Evolutionary conservation across 148 eudicot species (phyloP).

Genomic region (Heliosperma pusillum): DNA sequence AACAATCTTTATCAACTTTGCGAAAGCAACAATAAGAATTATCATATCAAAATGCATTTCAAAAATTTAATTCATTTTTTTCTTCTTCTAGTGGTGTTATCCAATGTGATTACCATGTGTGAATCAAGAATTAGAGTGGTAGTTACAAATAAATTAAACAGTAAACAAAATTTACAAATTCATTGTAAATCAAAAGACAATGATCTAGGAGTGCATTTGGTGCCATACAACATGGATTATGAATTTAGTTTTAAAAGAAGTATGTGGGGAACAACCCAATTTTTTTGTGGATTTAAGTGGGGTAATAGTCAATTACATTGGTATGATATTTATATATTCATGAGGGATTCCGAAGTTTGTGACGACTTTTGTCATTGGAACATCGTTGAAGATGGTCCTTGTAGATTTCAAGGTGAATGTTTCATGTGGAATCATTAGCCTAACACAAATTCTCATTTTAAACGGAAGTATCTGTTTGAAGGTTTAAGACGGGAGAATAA

Average conservation of each 20-base stretch:
- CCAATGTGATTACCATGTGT: neutral
- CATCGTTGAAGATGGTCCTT: too few relatives aligned
- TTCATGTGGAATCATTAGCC: too few relatives aligned
- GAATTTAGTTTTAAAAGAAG: neutral
- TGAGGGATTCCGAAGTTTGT: neutral
- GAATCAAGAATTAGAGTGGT: neutral
- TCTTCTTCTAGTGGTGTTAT: neutral
- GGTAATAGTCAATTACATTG: neutral
- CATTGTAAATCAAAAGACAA: neutral
- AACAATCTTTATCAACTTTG: too few relatives aligned
- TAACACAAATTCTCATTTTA: too few relatives aligned
- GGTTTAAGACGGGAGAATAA: too few relatives aligned
- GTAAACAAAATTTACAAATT: too few relatives aligned
- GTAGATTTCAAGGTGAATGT: too few relatives aligned
- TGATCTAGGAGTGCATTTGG: neutral
- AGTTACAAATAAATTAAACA: neutral
- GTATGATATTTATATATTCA: neutral
- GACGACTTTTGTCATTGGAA: too few relatives aligned
- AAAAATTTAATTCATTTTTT: too few relatives aligned
- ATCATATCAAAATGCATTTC: neutral
- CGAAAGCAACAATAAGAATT: neutral
- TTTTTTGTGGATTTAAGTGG: neutral
- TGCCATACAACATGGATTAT: neutral
- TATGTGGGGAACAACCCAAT: neutral
- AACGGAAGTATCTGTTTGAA: too few relatives aligned